Evolutionary conservation across 1,284 basidiomycete species (phyloP).

Genomic region (Boletellus dicymbophilus): DNA sequence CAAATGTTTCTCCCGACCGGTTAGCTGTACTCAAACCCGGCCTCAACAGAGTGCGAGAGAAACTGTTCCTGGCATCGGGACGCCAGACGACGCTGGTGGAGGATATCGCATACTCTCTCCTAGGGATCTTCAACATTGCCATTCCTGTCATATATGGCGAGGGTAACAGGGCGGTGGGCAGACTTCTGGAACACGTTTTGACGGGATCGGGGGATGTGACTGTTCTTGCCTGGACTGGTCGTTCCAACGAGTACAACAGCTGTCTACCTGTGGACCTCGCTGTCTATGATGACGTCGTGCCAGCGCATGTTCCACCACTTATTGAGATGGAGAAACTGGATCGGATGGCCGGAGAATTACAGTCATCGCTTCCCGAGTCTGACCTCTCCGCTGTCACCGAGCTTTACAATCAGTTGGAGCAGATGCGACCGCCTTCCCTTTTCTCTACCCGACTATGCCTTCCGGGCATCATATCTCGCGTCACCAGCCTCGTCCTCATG

Average conservation of each 20-base stretch:
- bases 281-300: not conserved
- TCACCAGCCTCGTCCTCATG: not conserved
- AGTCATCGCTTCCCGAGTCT: not conserved
- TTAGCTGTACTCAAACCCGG: slow-evolving; percentile 4
- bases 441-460: not conserved
- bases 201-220: slow-evolving; percentile 7
- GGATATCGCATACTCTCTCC: not conserved
- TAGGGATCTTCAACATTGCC: not conserved
- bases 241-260: slow-evolving; percentile 1
- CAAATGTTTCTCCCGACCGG: not conserved
- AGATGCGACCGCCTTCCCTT: not conserved
- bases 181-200: slow-evolving; percentile 10
- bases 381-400: not conserved
- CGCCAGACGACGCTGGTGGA: not conserved
- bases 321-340: not conserved
- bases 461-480: slow-evolving; percentile 3
- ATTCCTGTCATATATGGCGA: not conserved
- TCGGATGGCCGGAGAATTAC: not conserved
- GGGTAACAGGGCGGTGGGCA: slow-evolving; percentile 7
- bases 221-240: slow-evolving; percentile 12
- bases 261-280: slow-evolving; percentile 10
- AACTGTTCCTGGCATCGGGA: slow-evolving; percentile 4
- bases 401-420: not conserved
- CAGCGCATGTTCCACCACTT: slow-evolving; percentile 1
- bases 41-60: slow-evolving; percentile 5